phyloP scores from a whole-genome alignment of 2,329 filamentous ascomycete genomes.

The Xylaria sp. region DNA sequence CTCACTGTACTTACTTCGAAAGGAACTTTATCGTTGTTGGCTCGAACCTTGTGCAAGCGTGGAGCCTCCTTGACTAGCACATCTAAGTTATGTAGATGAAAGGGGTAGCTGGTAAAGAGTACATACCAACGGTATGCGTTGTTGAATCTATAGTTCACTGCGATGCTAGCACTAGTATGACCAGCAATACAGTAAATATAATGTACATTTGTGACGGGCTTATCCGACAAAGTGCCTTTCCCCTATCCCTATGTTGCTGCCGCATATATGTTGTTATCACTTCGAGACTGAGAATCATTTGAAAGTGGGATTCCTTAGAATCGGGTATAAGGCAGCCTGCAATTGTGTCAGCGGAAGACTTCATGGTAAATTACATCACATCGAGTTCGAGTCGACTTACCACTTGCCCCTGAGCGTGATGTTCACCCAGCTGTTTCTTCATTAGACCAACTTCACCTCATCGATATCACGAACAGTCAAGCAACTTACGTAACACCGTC shows the following conservation, averaged over 20 bases:
- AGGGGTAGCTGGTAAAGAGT: too few species aligned
- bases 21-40: not conserved
- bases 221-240: not conserved
- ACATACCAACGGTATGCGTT: not conserved
- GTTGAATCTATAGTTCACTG: not conserved
- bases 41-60: not conserved
- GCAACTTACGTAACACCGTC: slow-evolving; percentile 69
- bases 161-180: not conserved
- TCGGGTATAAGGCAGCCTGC: slow-evolving; percentile 48
- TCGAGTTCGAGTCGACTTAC: slow-evolving; percentile 39
- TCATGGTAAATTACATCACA: not conserved
- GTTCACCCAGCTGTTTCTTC: slow-evolving; percentile 47
- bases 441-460: slow-evolving; percentile 22
- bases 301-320: slow-evolving; percentile 39
- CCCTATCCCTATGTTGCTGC: not conserved
- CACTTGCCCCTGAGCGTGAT: slow-evolving; percentile 51
- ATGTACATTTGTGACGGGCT: not conserved
- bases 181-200: not conserved
- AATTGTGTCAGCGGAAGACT: slow-evolving; percentile 31
- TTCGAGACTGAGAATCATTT: not conserved
- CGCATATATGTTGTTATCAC: not conserved
- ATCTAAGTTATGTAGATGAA: not conserved
- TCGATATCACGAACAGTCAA: not conserved
- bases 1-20: not conserved
- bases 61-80: not conserved